Base-by-base conservation (phyloP, 768 basidiomycete genomes). In the Pulveroboletus sp. region DNA sequence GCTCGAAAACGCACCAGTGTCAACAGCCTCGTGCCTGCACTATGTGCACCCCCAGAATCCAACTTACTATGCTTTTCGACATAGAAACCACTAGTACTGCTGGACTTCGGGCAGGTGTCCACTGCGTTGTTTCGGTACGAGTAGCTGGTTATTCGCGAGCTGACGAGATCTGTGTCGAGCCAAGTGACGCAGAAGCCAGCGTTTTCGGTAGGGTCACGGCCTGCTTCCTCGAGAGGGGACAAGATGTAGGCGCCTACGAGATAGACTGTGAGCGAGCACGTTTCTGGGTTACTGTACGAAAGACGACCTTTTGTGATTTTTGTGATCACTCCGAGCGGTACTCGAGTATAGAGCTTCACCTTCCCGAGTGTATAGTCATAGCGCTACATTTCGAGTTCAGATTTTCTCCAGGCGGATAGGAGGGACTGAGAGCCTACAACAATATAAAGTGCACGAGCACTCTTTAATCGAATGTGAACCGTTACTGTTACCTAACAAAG, bases 341-440 rank as follows among this genome's bases (percentile, higher is more conserved):
- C 82, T 37, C 94, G 84, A 57, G 86, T 93, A 72, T 88, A 95
- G 52, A 84, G 71, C 64, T 89, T 86, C 43, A 97, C 91, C 67
- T 97, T 93, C 65, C 90, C 90, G 49, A 95, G 79, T 65, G 80
- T 80, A 79, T 93, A 95, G 69, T 96, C 93, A 61, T 93, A 96
- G 59, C 88, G 93, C 91, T 93, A 61, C 14, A 13, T 31, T 47
- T 36, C 21, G 38, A 47, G 14, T 46, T 53, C 38, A 56, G 55
- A 50, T 31, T 43, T n/a, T 21, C 4, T 21, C 30, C 32, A 6
- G 14, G 30, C 26, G 17, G 15, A 39, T 24, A 21, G 31, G 27
- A 35, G 21, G 27, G 32, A 21, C n/a, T 32, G 28, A 17, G 69
- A 39, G 32, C 87, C 65, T 71, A 89, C 89, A 59, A 91, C 78